Evolutionary conservation across 306 rosid species (phyloP).

Genomic region (Lithocarpus polystachyus): DNA sequence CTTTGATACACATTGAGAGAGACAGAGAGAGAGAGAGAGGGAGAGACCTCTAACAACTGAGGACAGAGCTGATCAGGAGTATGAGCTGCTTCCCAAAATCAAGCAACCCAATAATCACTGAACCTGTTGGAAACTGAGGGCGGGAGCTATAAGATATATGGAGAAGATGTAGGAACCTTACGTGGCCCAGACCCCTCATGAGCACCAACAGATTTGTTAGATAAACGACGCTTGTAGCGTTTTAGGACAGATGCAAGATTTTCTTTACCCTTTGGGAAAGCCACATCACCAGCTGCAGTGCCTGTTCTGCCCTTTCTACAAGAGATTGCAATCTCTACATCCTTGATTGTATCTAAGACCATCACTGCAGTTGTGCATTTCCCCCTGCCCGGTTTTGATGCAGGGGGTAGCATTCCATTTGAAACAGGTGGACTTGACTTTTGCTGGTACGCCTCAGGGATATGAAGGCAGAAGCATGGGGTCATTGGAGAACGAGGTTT

Average conservation of each 20-base stretch:
- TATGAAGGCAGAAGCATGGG: slow-evolving; percentile 90
- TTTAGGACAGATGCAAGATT: slow-evolving; percentile 90
- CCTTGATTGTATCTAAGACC: slow-evolving; percentile 71
- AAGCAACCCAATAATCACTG: slow-evolving; percentile 24
- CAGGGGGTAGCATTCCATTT: slow-evolving; percentile 82
- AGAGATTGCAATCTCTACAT: slow-evolving; percentile 79
- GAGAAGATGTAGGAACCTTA: slow-evolving; percentile 43
- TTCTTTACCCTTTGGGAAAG: slow-evolving; percentile 91
- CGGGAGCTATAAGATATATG: slow-evolving; percentile 44
- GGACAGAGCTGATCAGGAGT: slow-evolving; percentile 24
- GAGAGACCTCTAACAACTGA: slow-evolving; percentile 1
- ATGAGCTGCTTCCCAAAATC: slow-evolving; percentile 42
- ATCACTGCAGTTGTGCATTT: slow-evolving; percentile 66
- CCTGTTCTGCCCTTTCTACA: slow-evolving; percentile 86
- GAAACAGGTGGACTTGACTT: slow-evolving; percentile 65
- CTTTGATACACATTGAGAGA: slow-evolving; percentile 40
- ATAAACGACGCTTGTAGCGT: slow-evolving; percentile 81
- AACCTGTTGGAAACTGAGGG: background rate
- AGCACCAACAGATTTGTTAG: slow-evolving; percentile 51
- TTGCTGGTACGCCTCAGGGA: slow-evolving; percentile 55
- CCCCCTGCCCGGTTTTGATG: slow-evolving; percentile 71
- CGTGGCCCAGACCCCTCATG: slow-evolving; percentile 46
- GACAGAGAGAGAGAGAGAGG: slow-evolving; percentile 4
- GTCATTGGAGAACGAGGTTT: slow-evolving; percentile 69
- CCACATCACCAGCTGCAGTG: slow-evolving; percentile 94